Base-by-base conservation (phyloP, 106 monocot species). In the Narthecium ossifragum region DNA sequence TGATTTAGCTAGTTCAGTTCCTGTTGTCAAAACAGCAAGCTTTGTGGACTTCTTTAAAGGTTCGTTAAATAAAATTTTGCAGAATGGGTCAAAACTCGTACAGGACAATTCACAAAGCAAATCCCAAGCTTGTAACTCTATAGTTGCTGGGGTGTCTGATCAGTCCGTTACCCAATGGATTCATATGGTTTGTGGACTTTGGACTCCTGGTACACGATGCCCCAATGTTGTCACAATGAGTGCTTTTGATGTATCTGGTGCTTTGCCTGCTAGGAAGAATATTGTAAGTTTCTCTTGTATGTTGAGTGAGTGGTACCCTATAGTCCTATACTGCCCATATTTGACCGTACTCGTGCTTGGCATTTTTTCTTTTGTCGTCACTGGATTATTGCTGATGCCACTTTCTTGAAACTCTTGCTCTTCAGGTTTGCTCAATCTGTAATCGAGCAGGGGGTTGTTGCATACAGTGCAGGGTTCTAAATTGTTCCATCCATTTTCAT, bases 141-240 rank as follows among this genome's bases (percentile, higher is more conserved):
- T 79, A 18, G 73, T 56, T 62, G 58, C 61, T 26, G 78, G 90
- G 48, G 59, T 70, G 27, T 34, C 64, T 58, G 90, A 85, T 65
- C 67, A 70, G 27, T 72, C 64, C 46, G 26, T 68, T 67, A 68
- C 36, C 26, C 93, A 93, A 58, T 93, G 93, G 93, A 77, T 93
- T 29, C 93, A 93, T 73, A 72, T 93, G 81, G 88, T 93, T 72
- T 93, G 93, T 77, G 88, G 88, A 26, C 85, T 93, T 0, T 93
- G 93, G 93, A 93, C 88, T 1, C 93, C 93, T 67, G 88, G 93
- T 51, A 93, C 93, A 61, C 58, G 79, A 53, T 93, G 93, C 59
- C 88, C 85, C 66, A 93, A 93, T 70, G 85, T 85, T 21, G 71
- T 71, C 71, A 93, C 88, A 37, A 93, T 93, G 93, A 82, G 66